A percentile compares a stretch with the other conserved stretches of the same genome.
Evolutionary conservation across 1,284 basidiomycete species (phyloP).

Genomic region (Cutaneotrichosporon daszewskae): DNA sequence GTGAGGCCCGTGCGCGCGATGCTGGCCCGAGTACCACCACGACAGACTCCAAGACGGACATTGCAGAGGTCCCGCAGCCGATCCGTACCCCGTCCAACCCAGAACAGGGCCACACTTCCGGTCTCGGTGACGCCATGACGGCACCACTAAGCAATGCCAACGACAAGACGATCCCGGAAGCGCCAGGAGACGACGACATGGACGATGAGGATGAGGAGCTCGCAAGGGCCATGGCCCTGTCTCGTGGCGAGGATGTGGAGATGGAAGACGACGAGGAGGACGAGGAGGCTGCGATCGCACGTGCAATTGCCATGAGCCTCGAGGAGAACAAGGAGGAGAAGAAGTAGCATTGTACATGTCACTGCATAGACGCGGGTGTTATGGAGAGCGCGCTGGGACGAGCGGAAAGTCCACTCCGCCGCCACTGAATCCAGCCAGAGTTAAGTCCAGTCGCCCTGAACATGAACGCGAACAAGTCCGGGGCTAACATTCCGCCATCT

Average conservation of each 20-base stretch:
- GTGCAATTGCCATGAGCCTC: slow-evolving; percentile 60
- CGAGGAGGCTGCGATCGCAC: slow-evolving; percentile 59
- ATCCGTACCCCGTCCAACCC: slow-evolving; percentile 6
- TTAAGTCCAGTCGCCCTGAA: too few relatives aligned
- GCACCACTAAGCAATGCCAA: slow-evolving; percentile 26
- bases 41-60: slow-evolving; percentile 15
- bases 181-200: slow-evolving; percentile 24
- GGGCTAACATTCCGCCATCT: too few relatives aligned
- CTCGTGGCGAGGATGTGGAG: slow-evolving; percentile 35
- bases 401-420: too few relatives aligned
- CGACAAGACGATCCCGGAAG: slow-evolving; percentile 19
- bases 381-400: too few relatives aligned
- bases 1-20: slow-evolving; percentile 14
- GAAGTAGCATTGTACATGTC: slow-evolving; percentile 24
- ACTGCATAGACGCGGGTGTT: background rate
- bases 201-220: slow-evolving; percentile 31
- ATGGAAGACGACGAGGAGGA: slow-evolving; percentile 44
- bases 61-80: slow-evolving; percentile 4
- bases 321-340: slow-evolving; percentile 42
- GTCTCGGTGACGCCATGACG: slow-evolving; percentile 18
- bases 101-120: slow-evolving; percentile 13
- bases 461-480: too few relatives aligned
- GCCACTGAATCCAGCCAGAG: too few relatives aligned
- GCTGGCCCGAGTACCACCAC: slow-evolving; percentile 8
- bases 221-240: slow-evolving; percentile 39